These are phyloP conservation scores for Monosporascus sp. DNA, from an alignment of 2,329 filamentous ascomycete genomes.

Conservation along the genomic window DNA sequence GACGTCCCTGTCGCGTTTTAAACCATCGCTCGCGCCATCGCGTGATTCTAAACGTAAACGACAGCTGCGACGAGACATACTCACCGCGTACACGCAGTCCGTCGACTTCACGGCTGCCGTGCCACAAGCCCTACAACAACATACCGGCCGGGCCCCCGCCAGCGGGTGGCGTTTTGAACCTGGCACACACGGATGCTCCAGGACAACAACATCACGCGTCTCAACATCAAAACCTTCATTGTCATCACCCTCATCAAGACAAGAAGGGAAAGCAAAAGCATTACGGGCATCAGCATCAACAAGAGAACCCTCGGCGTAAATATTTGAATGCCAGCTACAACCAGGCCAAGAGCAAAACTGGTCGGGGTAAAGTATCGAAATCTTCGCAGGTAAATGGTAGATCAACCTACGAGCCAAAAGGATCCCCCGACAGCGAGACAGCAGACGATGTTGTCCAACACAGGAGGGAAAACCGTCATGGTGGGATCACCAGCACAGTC, in stretches of 20 bases:
- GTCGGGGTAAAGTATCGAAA: neutral
- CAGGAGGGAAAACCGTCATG: neutral
- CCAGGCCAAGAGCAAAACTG: constrained; percentile 15
- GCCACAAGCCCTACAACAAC: constrained; percentile 21
- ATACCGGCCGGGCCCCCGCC: constrained; percentile 30
- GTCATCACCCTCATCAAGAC: constrained; percentile 17
- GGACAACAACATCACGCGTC: constrained; percentile 6
- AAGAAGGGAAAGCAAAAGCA: neutral
- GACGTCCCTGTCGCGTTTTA: constrained; percentile 38
- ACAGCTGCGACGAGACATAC: constrained; percentile 34
- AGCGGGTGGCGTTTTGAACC: constrained; percentile 45
- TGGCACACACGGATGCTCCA: constrained; percentile 34
- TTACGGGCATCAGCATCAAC: constrained; percentile 1
- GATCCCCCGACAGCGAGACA: neutral
- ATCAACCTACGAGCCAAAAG: too few relatives aligned
- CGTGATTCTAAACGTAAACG: constrained; percentile 40
- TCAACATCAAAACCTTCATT: constrained; percentile 10
- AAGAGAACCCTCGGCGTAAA: constrained; percentile 4
- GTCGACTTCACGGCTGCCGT: constrained; percentile 31
- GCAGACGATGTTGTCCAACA: neutral
- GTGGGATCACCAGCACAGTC: neutral
- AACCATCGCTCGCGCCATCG: constrained; percentile 28
- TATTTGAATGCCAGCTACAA: constrained; percentile 21
- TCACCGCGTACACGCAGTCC: constrained; percentile 39
- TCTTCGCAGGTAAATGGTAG: neutral